Conservation (phyloP, 116 monocot genomes). For the Zostera marina region DNA sequence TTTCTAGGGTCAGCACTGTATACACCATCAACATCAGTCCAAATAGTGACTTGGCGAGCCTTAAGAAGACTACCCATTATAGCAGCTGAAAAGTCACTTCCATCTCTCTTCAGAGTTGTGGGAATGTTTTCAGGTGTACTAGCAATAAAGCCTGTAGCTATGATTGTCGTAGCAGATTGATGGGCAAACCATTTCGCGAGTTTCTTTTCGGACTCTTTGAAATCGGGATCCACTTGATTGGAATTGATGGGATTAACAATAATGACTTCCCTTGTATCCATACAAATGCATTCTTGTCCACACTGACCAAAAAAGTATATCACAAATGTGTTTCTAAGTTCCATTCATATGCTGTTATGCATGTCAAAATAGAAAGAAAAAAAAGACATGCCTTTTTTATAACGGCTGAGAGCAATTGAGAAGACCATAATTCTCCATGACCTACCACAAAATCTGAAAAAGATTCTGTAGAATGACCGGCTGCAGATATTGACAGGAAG, state of each 20-base stretch:
- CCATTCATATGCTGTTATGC: background rate
- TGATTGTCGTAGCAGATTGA: conserved; percentile 39
- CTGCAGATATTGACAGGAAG: conserved; percentile 21
- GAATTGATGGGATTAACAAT: conserved; percentile 74
- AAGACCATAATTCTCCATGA: conserved; percentile 96
- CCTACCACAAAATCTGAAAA: conserved; percentile 99
- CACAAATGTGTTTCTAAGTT: background rate
- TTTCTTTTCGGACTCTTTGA: conserved; percentile 58
- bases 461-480: conserved; percentile 94
- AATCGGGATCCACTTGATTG: conserved; percentile 93
- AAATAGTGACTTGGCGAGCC: conserved; percentile 86
- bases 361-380: background rate
- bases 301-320: conserved; percentile 22
- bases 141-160: conserved; percentile 97
- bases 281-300: conserved; percentile 79
- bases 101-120: conserved; percentile 95
- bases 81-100: conserved; percentile 97
- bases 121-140: conserved; percentile 85
- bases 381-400: conserved; percentile 58
- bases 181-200: conserved; percentile 65
- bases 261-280: conserved; percentile 92
- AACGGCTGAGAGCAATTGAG: conserved; percentile 73
- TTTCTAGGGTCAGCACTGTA: conserved; percentile 98
- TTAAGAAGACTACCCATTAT: conserved; percentile 76
- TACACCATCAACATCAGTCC: conserved; percentile 99